Percentiles rank a stretch among this genome's conserved stretches.
These are phyloP conservation scores for Citrus cavaleriei DNA, from an alignment of 345 rosid species.

Conservation along the genomic window DNA sequence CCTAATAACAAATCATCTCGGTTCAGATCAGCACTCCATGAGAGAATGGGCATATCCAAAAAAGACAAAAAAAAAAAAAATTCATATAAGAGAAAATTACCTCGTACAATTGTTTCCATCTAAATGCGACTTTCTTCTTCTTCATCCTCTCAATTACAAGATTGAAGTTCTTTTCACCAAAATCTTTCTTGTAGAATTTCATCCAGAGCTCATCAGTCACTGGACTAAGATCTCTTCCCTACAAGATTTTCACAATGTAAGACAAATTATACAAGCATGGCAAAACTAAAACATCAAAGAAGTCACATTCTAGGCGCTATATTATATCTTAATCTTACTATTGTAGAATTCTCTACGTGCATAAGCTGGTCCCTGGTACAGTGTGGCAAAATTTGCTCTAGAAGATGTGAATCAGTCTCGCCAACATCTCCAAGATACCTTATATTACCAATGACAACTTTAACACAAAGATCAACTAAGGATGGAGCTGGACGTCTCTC, in stretches of 20 bases:
- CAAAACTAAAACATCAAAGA: background rate
- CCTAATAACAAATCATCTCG: slow-evolving; percentile 34
- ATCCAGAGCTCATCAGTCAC: slow-evolving; percentile 78
- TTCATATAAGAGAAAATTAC: slow-evolving; percentile 24
- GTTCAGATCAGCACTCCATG: slow-evolving; percentile 1
- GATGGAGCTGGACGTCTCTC: slow-evolving; percentile 37
- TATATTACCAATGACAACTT: slow-evolving; percentile 50
- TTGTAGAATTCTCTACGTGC: slow-evolving; percentile 66
- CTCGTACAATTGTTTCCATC: slow-evolving; percentile 72
- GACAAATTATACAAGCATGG: background rate
- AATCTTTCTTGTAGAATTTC: slow-evolving; percentile 57
- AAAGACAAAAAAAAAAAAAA: background rate
- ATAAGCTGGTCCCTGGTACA: slow-evolving; percentile 75
- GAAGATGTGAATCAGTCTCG: slow-evolving; percentile 70
- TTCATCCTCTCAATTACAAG: slow-evolving; percentile 59
- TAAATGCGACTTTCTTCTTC: slow-evolving; percentile 40
- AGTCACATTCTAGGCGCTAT: background rate
- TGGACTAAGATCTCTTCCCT: slow-evolving; percentile 85
- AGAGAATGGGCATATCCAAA: background rate
- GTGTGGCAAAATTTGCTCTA: slow-evolving; percentile 61
- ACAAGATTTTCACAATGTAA: slow-evolving; percentile 10
- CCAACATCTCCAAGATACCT: slow-evolving; percentile 87
- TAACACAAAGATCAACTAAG: slow-evolving; percentile 76
- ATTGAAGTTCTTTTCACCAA: slow-evolving; percentile 37
- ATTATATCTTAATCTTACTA: slow-evolving; percentile 29